These are phyloP conservation scores for Stemphylium beticola DNA, from an alignment of 2,329 filamentous ascomycete species.

Conservation along the genomic window DNA sequence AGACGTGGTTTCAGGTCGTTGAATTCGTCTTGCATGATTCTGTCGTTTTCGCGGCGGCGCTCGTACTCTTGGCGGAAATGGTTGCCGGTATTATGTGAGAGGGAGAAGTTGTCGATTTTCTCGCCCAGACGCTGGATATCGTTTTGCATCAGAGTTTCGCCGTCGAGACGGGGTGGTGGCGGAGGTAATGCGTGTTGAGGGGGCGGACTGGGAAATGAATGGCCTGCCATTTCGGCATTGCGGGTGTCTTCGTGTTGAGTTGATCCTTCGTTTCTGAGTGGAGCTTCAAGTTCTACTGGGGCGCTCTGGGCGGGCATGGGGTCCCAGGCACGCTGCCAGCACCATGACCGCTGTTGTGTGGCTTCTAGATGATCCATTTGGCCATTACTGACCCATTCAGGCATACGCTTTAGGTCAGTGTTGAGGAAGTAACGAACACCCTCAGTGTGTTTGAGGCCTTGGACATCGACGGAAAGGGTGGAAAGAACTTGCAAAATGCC, in stretches of 20 bases:
- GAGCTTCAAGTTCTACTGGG: constrained; percentile 43
- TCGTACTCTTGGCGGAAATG: constrained; percentile 25
- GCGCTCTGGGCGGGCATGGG: constrained; percentile 25
- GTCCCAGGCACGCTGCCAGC: constrained; percentile 46
- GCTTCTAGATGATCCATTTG: constrained; percentile 38
- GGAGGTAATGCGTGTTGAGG: constrained; percentile 18
- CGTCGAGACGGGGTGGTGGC: constrained; percentile 22
- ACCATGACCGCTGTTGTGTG: constrained; percentile 42
- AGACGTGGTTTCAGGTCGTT: constrained; percentile 19
- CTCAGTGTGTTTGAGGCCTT: constrained; percentile 46
- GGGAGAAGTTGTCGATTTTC: constrained; percentile 41
- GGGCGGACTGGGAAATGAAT: constrained; percentile 9
- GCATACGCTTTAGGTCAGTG: constrained; percentile 46
- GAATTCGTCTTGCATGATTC: constrained; percentile 37
- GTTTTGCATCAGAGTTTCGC: constrained; percentile 30
- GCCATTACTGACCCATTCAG: constrained; percentile 45
- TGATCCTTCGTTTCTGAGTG: neutral
- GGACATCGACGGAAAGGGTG: constrained; percentile 51
- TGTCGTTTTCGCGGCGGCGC: constrained; percentile 36
- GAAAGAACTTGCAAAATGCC: constrained; percentile 52
- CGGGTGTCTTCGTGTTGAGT: neutral
- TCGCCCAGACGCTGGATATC: constrained; percentile 41
- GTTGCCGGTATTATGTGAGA: constrained; percentile 15
- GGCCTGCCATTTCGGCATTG: constrained; percentile 1
- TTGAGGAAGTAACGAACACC: constrained; percentile 51